Conservation (phyloP, 495 filamentous ascomycete species). For the Daldinia childiae region DNA sequence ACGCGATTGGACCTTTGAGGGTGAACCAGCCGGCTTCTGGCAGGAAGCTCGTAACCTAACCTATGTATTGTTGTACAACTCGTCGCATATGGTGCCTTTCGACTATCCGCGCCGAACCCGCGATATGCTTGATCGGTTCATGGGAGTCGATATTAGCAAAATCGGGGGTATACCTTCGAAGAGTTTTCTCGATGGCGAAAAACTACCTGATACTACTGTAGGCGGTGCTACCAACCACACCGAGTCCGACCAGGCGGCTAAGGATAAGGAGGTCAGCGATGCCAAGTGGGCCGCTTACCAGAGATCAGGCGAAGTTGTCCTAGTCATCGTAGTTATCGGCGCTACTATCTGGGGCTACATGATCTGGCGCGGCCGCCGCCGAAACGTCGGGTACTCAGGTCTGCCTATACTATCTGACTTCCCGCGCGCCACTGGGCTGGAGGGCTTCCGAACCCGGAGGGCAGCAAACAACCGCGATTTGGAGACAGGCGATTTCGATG, state of each 20-base stretch:
- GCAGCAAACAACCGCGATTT: slow-evolving; percentile 62
- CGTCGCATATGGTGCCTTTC: slow-evolving; percentile 97
- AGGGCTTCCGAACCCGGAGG: slow-evolving; percentile 62
- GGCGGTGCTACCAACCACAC: slow-evolving; percentile 80
- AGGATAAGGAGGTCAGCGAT: slow-evolving; percentile 75
- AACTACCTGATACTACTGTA: slow-evolving; percentile 83
- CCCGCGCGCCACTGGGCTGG: slow-evolving; percentile 49
- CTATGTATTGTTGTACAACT: slow-evolving; percentile 94
- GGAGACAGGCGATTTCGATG: slow-evolving; percentile 89
- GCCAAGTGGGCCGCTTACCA: slow-evolving; percentile 94
- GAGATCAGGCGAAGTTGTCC: slow-evolving; percentile 87
- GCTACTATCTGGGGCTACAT: slow-evolving; percentile 84
- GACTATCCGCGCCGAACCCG: slow-evolving; percentile 86
- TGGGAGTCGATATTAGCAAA: slow-evolving; percentile 88
- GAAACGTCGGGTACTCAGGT: slow-evolving; percentile 63
- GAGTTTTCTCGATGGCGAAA: slow-evolving; percentile 89
- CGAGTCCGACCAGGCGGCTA: slow-evolving; percentile 76
- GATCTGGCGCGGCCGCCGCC: slow-evolving; percentile 79
- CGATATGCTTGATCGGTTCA: slow-evolving; percentile 98
- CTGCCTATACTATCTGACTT: slow-evolving; percentile 47
- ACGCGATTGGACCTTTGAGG: slow-evolving; percentile 94
- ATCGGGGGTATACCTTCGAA: slow-evolving; percentile 89
- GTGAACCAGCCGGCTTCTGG: slow-evolving; percentile 87
- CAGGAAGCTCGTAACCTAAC: slow-evolving; percentile 95
- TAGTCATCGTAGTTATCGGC: slow-evolving; percentile 83